Evolutionary conservation across 495 filamentous ascomycete genomes (phyloP).

Genomic region (Aspergillus coremiiformis): DNA sequence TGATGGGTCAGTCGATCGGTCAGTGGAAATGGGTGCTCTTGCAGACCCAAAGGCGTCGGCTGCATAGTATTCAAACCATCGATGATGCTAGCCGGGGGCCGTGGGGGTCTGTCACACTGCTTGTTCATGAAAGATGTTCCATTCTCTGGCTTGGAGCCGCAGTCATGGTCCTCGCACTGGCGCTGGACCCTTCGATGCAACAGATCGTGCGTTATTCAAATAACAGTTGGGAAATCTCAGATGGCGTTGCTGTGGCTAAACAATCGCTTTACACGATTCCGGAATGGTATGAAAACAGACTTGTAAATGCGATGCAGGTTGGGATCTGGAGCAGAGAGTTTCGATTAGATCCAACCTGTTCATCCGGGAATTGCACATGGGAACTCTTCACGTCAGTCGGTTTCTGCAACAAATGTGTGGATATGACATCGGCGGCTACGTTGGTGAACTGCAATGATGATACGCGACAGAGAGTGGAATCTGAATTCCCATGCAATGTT

Average conservation of each 20-base stretch:
- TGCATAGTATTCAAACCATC: slow-evolving; percentile 24
- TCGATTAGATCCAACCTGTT: neutral
- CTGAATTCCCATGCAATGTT: neutral
- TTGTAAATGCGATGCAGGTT: slow-evolving; percentile 3
- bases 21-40: slow-evolving; percentile 37
- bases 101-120: slow-evolving; percentile 27
- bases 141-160: slow-evolving; percentile 22
- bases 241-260: neutral
- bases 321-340: neutral
- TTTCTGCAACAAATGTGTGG: slow-evolving; percentile 4
- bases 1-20: slow-evolving; percentile 20
- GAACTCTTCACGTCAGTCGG: neutral
- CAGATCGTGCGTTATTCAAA: slow-evolving; percentile 23
- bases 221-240: neutral
- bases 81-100: slow-evolving; percentile 36
- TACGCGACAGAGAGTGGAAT: neutral
- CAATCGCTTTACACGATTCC: neutral
- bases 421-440: neutral
- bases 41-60: slow-evolving; percentile 9
- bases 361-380: slow-evolving; percentile 7
- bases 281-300: neutral
- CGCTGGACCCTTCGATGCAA: slow-evolving; percentile 30
- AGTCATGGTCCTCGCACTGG: slow-evolving; percentile 19
- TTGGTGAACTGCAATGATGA: neutral
- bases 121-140: slow-evolving; percentile 11